Conservation (phyloP, 208 protist genomes). For the Trypanosoma rangeli region DNA sequence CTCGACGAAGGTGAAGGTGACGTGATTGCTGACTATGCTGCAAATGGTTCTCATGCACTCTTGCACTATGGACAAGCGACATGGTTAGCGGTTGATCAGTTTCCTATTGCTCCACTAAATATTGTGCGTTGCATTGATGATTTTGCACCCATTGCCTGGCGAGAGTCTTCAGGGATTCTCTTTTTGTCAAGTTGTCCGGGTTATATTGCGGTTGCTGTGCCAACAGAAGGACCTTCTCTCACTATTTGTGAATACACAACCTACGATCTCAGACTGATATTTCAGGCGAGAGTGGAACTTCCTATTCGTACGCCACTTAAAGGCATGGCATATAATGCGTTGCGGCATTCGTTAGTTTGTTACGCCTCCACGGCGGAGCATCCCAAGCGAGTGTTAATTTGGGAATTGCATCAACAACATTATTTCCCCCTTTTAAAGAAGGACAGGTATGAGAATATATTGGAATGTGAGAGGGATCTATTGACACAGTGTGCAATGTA, state of each 20-base stretch:
- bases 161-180: conserved; percentile 48
- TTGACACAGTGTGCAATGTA: conserved; percentile 52
- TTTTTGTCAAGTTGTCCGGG: conserved; percentile 60
- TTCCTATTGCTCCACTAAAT: conserved; percentile 38
- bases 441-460: conserved; percentile 41
- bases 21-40: conserved; percentile 73
- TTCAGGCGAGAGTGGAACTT: conserved; percentile 56
- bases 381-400: conserved; percentile 47
- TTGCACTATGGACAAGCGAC: conserved; percentile 45
- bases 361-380: conserved; percentile 45
- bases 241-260: conserved; percentile 61
- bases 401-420: conserved; percentile 64
- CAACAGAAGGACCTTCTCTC: conserved; percentile 49
- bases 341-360: conserved; percentile 48
- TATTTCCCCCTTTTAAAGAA: conserved; percentile 28
- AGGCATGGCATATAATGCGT: conserved; percentile 45
- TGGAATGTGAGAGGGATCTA: conserved; percentile 63
- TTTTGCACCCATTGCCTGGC: conserved; percentile 68
- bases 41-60: conserved; percentile 53
- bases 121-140: conserved; percentile 46
- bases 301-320: conserved; percentile 37
- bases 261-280: conserved; percentile 34
- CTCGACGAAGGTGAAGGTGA: conserved; percentile 79
- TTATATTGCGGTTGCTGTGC: conserved; percentile 32
- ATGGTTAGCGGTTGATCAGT: conserved; percentile 55